phyloP scores from a whole-genome alignment of 805 yeast species.

The Pichia gijzeniarum region DNA sequence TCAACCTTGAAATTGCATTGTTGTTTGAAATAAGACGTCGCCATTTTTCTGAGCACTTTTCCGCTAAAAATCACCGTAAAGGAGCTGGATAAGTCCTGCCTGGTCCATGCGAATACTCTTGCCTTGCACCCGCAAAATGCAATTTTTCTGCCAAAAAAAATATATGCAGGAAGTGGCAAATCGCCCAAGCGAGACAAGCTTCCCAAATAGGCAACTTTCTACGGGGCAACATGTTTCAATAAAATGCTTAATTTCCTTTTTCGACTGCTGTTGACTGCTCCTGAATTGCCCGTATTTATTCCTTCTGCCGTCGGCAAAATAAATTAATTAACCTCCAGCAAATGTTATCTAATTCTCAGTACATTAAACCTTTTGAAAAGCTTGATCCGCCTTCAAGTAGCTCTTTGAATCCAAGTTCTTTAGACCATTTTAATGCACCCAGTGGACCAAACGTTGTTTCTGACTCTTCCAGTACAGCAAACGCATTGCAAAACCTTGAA shows the following conservation, averaged over 20 bases:
- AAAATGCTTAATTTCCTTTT: background rate
- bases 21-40: slow-evolving; percentile 32
- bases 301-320: no score
- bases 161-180: no score
- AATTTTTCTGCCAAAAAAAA: no score
- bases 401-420: slow-evolving; percentile 5
- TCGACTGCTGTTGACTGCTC: background rate
- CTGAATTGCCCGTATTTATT: background rate
- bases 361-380: background rate
- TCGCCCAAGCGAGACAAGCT: background rate
- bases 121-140: no score
- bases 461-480: background rate
- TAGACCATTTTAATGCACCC: background rate
- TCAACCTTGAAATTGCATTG: slow-evolving; percentile 54
- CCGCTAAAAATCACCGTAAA: no score
- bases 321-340: no score
- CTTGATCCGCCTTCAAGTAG: background rate
- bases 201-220: slow-evolving; percentile 2
- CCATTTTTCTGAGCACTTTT: slow-evolving; percentile 11
- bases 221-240: slow-evolving; percentile 7
- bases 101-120: no score
- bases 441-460: background rate
- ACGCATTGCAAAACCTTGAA: slow-evolving; percentile 1
- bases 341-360: background rate
- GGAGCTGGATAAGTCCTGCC: no score